Percentiles rank a stretch among this genome's conserved stretches.
Evolutionary conservation across 257 asterid species (phyloP).

Genomic region (Verbena officinalis): DNA sequence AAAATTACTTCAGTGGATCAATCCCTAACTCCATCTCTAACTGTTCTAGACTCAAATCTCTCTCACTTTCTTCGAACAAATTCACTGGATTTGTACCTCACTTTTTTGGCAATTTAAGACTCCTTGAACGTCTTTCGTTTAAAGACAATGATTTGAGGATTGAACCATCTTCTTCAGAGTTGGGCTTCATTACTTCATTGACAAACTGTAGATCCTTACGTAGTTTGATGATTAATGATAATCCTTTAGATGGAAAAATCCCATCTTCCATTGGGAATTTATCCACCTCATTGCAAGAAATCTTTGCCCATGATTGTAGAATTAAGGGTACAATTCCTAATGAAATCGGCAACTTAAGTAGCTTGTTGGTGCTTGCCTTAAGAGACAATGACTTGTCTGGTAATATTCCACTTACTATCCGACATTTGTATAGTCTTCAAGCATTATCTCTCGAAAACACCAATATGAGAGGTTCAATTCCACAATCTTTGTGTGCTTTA

Average conservation of each 20-base stretch:
- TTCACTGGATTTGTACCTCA: constrained; percentile 36
- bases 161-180: constrained; percentile 5
- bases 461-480: constrained; percentile 21
- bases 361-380: constrained; percentile 1
- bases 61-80: constrained; percentile 6
- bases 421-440: constrained; percentile 25
- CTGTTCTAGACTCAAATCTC: constrained; percentile 22
- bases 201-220: constrained; percentile 26
- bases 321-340: constrained; percentile 25
- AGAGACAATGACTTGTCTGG: constrained; percentile 16
- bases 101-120: constrained; percentile 27
- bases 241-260: constrained; percentile 18
- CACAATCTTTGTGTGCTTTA: constrained; percentile 16
- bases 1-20: constrained; percentile 10
- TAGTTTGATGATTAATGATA: not conserved
- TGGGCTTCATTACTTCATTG: constrained; percentile 34
- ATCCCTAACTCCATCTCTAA: constrained; percentile 35
- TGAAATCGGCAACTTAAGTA: constrained; percentile 28
- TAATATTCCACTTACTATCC: constrained; percentile 17
- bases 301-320: not conserved
- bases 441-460: not conserved
- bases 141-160: not conserved
- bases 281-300: not conserved
- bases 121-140: constrained; percentile 12
- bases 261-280: constrained; percentile 37